phyloP scores from a whole-genome alignment of 208 protist genomes.

The Acanthamoeba triangularis region DNA sequence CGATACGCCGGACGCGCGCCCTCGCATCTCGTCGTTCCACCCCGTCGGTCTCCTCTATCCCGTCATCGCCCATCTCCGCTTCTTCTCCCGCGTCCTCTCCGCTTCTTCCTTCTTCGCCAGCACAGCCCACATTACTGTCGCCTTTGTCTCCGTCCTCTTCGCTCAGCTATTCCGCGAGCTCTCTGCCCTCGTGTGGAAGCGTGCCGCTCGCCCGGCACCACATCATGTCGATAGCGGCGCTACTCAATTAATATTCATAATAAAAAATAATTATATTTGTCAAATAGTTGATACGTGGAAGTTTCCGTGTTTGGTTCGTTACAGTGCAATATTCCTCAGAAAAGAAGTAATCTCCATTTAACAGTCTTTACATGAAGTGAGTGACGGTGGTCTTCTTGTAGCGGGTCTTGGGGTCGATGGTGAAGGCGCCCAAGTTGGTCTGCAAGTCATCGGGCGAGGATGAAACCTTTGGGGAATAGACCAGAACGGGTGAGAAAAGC shows the following conservation, averaged over 20 bases:
- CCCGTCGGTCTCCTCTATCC: background rate
- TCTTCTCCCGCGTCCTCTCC: background rate
- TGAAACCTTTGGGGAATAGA: background rate
- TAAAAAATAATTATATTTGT: too few relatives aligned
- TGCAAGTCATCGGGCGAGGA: background rate
- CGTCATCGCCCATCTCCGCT: background rate
- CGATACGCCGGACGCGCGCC: background rate
- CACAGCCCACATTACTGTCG: background rate
- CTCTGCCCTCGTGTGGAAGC: too few relatives aligned
- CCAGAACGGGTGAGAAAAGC: background rate
- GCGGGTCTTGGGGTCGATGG: slow-evolving; percentile 17
- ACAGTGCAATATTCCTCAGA: too few relatives aligned
- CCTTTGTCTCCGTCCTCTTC: background rate
- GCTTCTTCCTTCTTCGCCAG: background rate
- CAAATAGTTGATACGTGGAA: too few relatives aligned
- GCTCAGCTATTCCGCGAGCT: background rate
- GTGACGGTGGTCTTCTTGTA: slow-evolving; percentile 63
- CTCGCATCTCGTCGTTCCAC: too few relatives aligned
- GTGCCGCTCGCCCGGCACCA: background rate
- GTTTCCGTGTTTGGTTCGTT: too few relatives aligned
- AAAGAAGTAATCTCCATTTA: too few relatives aligned
- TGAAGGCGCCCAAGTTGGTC: slow-evolving; percentile 6
- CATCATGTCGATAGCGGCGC: background rate
- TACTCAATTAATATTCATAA: background rate
- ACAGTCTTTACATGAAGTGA: background rate